Base-by-base conservation (phyloP, 495 filamentous ascomycete genomes). In the Daldinia childiae region DNA sequence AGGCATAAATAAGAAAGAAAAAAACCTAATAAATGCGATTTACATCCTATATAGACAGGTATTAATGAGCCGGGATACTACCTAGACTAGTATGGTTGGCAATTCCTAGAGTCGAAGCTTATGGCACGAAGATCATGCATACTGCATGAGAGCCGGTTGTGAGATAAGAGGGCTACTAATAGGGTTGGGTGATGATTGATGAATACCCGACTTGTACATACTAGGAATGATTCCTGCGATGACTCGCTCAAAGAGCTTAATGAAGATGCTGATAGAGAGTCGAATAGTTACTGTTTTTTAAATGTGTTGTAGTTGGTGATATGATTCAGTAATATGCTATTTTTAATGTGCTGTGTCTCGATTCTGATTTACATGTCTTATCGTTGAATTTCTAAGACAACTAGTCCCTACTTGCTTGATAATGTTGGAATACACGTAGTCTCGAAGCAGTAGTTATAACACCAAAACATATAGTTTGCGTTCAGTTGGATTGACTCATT, bases 1-100 rank as follows among this genome's bases (percentile, higher is more conserved):
- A 98, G 88, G 90, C 89, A 80, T 99, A 90, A 84, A 74, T 2
- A 27, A 41, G 19, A 36, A 45, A 2, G 1, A 26, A 41, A 29
- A 39, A 27, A 41, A 32, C 34, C 41, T 41, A 60, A 62, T 64
- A 66, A 62, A 66, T 57, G 74, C 50, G 64, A 69, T 71, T 54
- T 62, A 51, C 41, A 50, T 62, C 69, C n/a, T 67, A 63, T 63
- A 66, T 71, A 73, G 69, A 71, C 71, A 56, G 56, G 55, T 58
- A 66, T 62, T 54, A 32, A 52, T 64, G 48, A 36, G 43, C 70
- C 66, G 50, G 34, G 48, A 60, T 41, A 61, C 45, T 60, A 48
- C n/a, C 43, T 72, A 68, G 56, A 65, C 36, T 56, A 27, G 55
- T 21, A 38, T 64, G 50, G 43, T 39, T 48, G 60, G 34, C 41